Conservation (phyloP, 139 green algal species). For the Asterochloris erici region DNA sequence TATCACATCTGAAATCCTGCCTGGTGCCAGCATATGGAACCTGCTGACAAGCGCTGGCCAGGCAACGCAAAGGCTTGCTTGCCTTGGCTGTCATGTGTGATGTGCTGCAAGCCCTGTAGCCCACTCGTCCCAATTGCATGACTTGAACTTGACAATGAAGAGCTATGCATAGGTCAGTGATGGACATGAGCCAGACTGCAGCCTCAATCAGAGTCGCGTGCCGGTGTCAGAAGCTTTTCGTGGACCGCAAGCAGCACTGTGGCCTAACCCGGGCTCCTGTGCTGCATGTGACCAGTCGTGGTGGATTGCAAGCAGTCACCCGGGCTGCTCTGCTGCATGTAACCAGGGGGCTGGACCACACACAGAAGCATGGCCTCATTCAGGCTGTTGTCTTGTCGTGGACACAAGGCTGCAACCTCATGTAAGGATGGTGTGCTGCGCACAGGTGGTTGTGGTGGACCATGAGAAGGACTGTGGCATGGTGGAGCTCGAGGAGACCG, state of each 20-base stretch:
- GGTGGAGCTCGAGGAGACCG: slow-evolving; percentile 8
- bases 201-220: too few species aligned
- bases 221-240: too few species aligned
- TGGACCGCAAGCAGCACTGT: too few species aligned
- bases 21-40: not conserved
- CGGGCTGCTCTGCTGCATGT: not conserved
- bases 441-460: slow-evolving; percentile 53
- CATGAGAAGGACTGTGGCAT: slow-evolving; percentile 34
- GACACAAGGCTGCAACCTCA: not conserved
- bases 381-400: not conserved
- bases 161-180: too few species aligned
- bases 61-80: not conserved
- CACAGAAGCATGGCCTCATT: not conserved
- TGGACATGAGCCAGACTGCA: too few species aligned
- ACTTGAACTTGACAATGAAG: too few species aligned
- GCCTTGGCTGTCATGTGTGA: not conserved
- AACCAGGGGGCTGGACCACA: not conserved
- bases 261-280: not conserved
- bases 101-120: not conserved
- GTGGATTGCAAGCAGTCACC: not conserved
- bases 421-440: not conserved
- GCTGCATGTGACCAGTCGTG: not conserved
- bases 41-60: not conserved
- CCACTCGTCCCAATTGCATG: not conserved
- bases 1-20: too few species aligned